A percentile compares a stretch with the other conserved stretches of the same genome.
phyloP scores from a whole-genome alignment of 257 asterid species.

The Gentiana macrophylla region DNA sequence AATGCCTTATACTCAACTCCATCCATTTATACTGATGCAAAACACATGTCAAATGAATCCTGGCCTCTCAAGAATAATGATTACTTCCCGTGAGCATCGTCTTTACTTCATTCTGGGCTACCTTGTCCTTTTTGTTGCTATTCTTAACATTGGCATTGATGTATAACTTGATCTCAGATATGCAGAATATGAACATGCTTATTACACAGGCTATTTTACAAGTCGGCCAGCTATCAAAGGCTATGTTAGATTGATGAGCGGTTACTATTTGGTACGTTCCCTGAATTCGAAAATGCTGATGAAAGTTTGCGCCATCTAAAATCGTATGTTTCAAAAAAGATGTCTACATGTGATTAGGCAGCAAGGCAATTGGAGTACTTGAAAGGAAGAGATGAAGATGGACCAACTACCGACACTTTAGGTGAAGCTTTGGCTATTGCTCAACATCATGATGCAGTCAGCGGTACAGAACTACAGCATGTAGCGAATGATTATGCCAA shows the following conservation, averaged over 20 bases:
- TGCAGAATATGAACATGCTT: constrained; percentile 74
- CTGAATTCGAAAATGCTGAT: not conserved
- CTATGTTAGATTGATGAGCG: constrained; percentile 77
- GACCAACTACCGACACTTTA: constrained; percentile 60
- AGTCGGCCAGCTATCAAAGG: constrained; percentile 86
- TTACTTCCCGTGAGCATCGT: constrained; percentile 74
- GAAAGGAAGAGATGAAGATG: constrained; percentile 52
- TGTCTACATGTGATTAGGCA: constrained; percentile 41
- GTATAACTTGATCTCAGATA: constrained; percentile 44
- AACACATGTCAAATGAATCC: constrained; percentile 54
- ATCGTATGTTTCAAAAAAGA: constrained; percentile 7
- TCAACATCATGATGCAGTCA: constrained; percentile 94
- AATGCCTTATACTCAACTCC: constrained; percentile 91
- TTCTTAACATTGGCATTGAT: constrained; percentile 9
- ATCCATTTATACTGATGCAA: constrained; percentile 78
- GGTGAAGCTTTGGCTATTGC: constrained; percentile 79
- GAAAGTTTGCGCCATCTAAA: not conserved
- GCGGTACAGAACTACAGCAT: constrained; percentile 87
- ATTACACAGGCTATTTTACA: constrained; percentile 95
- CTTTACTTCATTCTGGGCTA: not conserved
- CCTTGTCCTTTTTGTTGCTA: not conserved
- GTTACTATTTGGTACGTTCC: constrained; percentile 63
- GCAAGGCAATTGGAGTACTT: constrained; percentile 77
- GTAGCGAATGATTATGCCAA: constrained; percentile 92
- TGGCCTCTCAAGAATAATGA: constrained; percentile 93